Conservation (phyloP, 2,329 filamentous ascomycete species). For the Catunica adiposa region DNA sequence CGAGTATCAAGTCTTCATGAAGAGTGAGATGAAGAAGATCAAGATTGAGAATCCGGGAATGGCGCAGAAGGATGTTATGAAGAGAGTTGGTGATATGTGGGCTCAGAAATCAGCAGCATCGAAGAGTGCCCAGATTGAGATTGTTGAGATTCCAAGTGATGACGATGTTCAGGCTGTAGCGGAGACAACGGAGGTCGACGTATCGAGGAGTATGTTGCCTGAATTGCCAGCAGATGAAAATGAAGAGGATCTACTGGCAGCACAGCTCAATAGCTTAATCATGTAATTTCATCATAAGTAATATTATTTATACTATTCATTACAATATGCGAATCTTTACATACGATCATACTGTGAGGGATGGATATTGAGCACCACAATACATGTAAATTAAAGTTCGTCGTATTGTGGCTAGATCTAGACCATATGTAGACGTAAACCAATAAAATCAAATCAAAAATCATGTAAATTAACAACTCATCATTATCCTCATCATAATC, state of each 20-base stretch:
- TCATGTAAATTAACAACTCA: no score
- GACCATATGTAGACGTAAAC: no score
- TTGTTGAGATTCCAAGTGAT: slow-evolving; percentile 16
- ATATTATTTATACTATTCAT: neutral
- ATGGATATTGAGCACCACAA: no score
- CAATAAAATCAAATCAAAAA: no score
- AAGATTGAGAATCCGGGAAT: slow-evolving; percentile 38
- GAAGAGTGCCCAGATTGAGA: neutral
- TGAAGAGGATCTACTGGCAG: slow-evolving; percentile 4
- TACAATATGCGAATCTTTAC: neutral
- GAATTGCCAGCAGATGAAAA: slow-evolving; percentile 5
- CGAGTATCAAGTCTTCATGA: slow-evolving; percentile 40
- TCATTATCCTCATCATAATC: neutral
- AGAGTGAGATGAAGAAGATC: slow-evolving; percentile 48
- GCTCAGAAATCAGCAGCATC: slow-evolving; percentile 21
- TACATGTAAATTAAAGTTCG: no score
- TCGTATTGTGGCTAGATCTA: no score
- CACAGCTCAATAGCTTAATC: slow-evolving; percentile 8
- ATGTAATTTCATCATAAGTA: neutral
- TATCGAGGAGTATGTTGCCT: neutral
- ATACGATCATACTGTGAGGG: neutral
- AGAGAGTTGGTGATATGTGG: slow-evolving; percentile 47
- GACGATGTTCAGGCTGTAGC: slow-evolving; percentile 14
- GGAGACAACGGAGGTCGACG: slow-evolving; percentile 18
- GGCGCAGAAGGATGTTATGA: slow-evolving; percentile 54